These are phyloP conservation scores for Irpex sp. DNA, from an alignment of 1,284 basidiomycete species.

Conservation along the genomic window DNA sequence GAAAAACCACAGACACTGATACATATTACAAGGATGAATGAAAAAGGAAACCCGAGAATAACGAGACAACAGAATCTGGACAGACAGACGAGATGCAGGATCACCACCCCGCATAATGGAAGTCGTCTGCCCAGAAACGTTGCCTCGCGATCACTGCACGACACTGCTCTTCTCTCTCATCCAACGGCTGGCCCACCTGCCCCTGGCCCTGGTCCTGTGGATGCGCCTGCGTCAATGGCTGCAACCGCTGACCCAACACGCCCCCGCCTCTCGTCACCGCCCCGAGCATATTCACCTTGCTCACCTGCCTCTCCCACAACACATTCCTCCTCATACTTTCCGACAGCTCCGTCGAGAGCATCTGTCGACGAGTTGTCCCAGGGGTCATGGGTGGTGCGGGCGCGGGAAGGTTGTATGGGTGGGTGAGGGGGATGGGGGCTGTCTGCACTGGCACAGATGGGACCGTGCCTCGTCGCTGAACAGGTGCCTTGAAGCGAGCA, in stretches of 20 bases:
- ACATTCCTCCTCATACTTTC: slow-evolving; percentile 80
- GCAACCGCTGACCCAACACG: slow-evolving; percentile 28
- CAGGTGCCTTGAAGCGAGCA: background rate
- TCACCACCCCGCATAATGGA: slow-evolving; percentile 61
- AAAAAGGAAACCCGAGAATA: background rate
- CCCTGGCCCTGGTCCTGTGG: slow-evolving; percentile 19
- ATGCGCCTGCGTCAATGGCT: slow-evolving; percentile 36
- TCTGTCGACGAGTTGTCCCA: slow-evolving; percentile 75
- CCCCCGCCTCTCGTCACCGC: slow-evolving; percentile 26
- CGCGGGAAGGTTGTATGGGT: slow-evolving; percentile 70
- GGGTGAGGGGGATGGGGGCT: slow-evolving; percentile 54
- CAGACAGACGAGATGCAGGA: background rate
- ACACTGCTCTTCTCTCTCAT: slow-evolving; percentile 33
- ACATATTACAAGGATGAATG: background rate
- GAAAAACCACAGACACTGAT: background rate
- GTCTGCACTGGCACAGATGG: slow-evolving; percentile 22
- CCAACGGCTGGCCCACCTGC: slow-evolving; percentile 21
- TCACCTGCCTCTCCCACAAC: slow-evolving; percentile 78
- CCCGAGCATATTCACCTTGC: slow-evolving; percentile 43
- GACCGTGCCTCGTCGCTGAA: slow-evolving; percentile 9
- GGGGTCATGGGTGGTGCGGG: slow-evolving; percentile 74
- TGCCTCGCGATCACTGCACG: slow-evolving; percentile 49
- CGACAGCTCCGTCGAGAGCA: slow-evolving; percentile 82
- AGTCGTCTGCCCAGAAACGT: slow-evolving; percentile 66
- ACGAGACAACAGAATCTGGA: background rate